Base-by-base conservation (phyloP, 352 stramenopile genomes). In the Phytophthora lateralis region DNA sequence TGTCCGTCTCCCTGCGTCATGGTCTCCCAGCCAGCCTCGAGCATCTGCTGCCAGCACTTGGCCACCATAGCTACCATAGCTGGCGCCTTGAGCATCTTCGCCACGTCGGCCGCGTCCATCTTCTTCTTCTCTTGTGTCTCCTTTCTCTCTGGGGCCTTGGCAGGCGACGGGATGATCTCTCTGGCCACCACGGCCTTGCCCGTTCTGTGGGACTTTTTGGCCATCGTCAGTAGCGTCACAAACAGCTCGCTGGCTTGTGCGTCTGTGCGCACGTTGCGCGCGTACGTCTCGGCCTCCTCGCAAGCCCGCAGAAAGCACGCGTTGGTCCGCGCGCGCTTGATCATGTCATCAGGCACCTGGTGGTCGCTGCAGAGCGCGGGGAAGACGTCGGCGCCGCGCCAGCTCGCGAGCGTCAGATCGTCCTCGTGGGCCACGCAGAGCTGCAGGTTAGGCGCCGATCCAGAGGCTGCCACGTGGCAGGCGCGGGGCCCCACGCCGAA, bases 11-110 rank as follows among this genome's bases (percentile, higher is more conserved):
- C 65, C 46, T 88, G 80, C 15, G 51, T 75, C 56, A 93, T 80
- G 6, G 70, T 82, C 44, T 85, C 70, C 85, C 85, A 93, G 4
- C 80, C 85, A 5, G 42, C 24, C 24, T 71, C 46, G 0, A 88
- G 64, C 82, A 93, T 91, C 48, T 78, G 50, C 27, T 74, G 37
- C 82, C 80, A 90, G 64, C 76, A 91, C 38, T 75, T 71, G 9
- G 60, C 46, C 18, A 69, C 42, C 24, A 90, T 61, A 3, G 45
- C 41, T 6, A 65, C 60, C 51, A 79, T 58, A 1, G 47, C 50
- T 0, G 62, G 63, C 4, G 60, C 20, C n/a, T 76, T 63, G 11
- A 78, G 56, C 26, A 76, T 9, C 21, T 67, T 60, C 4, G 42
- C 38, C 2, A 71, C 51, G 18, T 57, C 43, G 12, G n/a, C 6